Conservation (phyloP, 1,284 basidiomycete genomes). For the Xerocomus minutiporus region DNA sequence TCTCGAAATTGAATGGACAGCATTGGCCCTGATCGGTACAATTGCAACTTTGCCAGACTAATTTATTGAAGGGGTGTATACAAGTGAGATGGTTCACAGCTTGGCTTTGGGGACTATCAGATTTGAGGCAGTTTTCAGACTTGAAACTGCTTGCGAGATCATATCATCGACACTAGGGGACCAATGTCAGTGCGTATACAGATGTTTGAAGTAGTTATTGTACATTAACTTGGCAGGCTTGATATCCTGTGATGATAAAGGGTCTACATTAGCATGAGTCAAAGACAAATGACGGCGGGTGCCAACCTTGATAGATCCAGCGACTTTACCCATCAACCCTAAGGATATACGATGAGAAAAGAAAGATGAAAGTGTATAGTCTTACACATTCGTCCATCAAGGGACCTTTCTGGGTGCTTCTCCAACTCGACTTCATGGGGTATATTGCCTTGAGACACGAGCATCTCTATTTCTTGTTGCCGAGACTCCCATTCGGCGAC, state of each 20-base stretch:
- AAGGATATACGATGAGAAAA: constrained; percentile 7
- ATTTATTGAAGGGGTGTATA: not conserved
- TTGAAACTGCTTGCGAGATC: constrained; percentile 51
- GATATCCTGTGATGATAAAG: constrained; percentile 48
- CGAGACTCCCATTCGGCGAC: constrained; percentile 66
- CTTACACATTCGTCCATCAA: constrained; percentile 59
- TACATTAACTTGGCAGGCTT: constrained; percentile 80
- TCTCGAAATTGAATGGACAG: no score
- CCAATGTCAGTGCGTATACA: constrained; percentile 12
- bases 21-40: no score
- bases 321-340: constrained; percentile 88
- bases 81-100: constrained; percentile 30
- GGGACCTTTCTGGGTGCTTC: constrained; percentile 62
- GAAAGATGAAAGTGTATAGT: not conserved
- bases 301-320: constrained; percentile 65
- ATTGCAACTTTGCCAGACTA: no score
- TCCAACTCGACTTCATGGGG: constrained; percentile 74
- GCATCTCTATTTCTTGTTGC: constrained; percentile 52
- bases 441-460: constrained; percentile 65
- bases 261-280: constrained; percentile 1
- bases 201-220: constrained; percentile 23
- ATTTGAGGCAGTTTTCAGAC: constrained; percentile 38
- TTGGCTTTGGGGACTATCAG: constrained; percentile 39
- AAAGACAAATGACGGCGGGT: not conserved
- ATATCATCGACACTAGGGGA: constrained; percentile 62